These are phyloP conservation scores for Cucumis variabilis DNA, from an alignment of 331 rosid species.

Conservation along the genomic window DNA sequence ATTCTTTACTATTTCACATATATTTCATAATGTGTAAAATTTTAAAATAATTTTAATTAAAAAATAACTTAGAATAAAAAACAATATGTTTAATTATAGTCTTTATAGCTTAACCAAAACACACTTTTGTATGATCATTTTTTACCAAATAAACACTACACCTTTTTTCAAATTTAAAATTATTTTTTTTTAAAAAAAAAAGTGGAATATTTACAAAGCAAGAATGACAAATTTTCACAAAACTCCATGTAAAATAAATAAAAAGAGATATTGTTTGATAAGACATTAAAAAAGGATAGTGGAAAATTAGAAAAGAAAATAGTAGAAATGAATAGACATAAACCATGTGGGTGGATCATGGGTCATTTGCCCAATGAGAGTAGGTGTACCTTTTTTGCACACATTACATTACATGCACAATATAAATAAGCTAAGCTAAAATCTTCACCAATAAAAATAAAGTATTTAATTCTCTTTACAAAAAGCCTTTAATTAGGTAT, in stretches of 20 bases:
- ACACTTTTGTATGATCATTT: no score
- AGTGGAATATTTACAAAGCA: no score
- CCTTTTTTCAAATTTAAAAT: no score
- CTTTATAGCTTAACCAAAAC: no score
- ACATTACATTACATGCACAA: not conserved
- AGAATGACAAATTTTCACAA: not conserved
- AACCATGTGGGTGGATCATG: conserved; percentile 20
- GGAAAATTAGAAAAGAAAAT: not conserved
- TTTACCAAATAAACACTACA: no score
- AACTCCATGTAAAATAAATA: not conserved
- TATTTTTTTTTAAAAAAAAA: no score
- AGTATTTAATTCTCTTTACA: not conserved
- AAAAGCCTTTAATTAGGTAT: not conserved
- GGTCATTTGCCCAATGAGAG: not conserved
- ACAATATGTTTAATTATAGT: no score
- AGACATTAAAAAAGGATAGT: not conserved
- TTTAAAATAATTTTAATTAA: no score
- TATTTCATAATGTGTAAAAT: no score
- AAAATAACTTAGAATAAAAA: no score
- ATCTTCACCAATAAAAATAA: not conserved
- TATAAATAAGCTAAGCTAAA: not conserved
- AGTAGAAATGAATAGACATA: not conserved
- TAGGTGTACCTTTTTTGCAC: conserved; percentile 12
- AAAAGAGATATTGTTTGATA: not conserved
- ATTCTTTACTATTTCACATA: no score